Conservation (phyloP, 225 moss, liverwort and hornwort genomes). For the Thuidium tamariscinum region DNA sequence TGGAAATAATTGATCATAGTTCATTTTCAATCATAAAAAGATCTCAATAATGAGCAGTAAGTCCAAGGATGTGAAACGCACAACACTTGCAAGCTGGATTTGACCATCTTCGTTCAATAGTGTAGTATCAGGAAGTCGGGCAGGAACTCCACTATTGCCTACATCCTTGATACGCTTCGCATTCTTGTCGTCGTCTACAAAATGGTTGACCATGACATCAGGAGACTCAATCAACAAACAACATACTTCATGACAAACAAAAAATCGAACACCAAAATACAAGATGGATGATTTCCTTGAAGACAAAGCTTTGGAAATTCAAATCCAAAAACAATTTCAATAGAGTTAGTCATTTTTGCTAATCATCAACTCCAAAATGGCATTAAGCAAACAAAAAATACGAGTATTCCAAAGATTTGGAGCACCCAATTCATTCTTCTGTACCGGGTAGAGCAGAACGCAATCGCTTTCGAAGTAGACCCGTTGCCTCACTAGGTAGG, state of each 20-base stretch:
- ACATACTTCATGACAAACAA: not conserved
- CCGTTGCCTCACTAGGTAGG: too few species aligned
- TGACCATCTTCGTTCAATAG: not conserved
- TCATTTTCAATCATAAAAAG: not conserved
- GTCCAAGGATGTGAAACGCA: not conserved
- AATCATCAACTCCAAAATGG: not conserved
- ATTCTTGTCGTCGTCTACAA: not conserved
- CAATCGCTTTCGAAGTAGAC: not conserved
- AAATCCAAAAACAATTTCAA: not conserved
- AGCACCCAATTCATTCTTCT: not conserved
- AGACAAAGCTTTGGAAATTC: not conserved
- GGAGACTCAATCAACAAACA: not conserved
- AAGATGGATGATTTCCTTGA: too few species aligned
- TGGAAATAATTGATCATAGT: not conserved
- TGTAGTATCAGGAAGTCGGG: not conserved
- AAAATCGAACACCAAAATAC: not conserved
- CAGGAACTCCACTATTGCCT: not conserved
- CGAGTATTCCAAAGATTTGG: not conserved
- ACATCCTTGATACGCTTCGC: not conserved
- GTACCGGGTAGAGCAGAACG: not conserved
- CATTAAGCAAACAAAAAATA: not conserved
- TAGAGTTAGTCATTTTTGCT: too few species aligned
- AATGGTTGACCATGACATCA: too few species aligned
- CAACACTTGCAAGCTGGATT: not conserved
- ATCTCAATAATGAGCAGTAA: too few species aligned